Percentiles rank a stretch among this genome's conserved stretches.
Conservation (phyloP, 169 alveolate genomes). For the Plasmodium fragile region DNA sequence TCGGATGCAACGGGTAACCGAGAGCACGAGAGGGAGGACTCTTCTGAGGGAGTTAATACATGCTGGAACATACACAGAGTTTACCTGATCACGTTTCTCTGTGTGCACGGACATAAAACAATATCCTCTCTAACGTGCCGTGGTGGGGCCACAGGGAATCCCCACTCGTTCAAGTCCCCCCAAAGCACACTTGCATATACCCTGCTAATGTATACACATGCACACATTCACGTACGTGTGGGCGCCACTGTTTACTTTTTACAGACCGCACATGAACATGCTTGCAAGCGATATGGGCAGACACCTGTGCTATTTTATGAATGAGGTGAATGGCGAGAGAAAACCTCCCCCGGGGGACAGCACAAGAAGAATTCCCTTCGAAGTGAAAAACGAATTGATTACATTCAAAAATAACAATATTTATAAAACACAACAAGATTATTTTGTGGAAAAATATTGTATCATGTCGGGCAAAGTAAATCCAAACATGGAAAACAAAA, state of each 20-base stretch:
- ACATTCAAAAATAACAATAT: conserved; percentile 33
- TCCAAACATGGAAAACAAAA: neutral
- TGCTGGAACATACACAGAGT: neutral
- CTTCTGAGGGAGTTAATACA: neutral
- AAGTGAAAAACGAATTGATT: conserved; percentile 38
- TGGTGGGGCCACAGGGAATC: neutral
- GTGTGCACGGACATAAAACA: neutral
- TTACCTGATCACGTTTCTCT: neutral
- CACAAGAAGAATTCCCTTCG: conserved; percentile 21
- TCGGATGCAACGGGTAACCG: conserved; percentile 54
- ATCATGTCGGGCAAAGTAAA: conserved; percentile 1
- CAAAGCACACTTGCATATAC: neutral
- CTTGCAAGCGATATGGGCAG: conserved; percentile 61
- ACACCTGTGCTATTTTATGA: conserved; percentile 58
- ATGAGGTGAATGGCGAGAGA: conserved; percentile 18
- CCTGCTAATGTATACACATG: neutral
- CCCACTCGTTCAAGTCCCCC: neutral
- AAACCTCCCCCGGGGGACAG: neutral
- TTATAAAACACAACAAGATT: conserved; percentile 6
- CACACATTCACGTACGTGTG: neutral
- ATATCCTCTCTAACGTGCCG: neutral
- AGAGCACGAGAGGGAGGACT: neutral
- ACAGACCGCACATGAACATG: conserved; percentile 35
- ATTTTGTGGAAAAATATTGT: conserved; percentile 38
- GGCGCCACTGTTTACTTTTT: neutral